A percentile compares a stretch with the other conserved stretches of the same genome.
Conservation (phyloP, 768 basidiomycete species). For the Rhodotorula graminis region DNA sequence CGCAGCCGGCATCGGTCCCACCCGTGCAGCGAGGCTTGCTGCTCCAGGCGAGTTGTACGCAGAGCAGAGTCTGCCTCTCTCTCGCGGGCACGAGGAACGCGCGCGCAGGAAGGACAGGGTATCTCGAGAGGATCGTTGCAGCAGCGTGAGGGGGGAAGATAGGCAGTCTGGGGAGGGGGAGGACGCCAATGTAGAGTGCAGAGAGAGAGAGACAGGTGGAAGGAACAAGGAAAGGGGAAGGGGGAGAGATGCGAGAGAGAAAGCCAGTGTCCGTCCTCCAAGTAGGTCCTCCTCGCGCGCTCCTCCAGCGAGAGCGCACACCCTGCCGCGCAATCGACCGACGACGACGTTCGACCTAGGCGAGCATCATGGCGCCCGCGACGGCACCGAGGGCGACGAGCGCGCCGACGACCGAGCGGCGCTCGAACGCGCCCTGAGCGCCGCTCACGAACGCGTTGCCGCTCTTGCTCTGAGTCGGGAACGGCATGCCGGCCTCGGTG, state of each 20-base stretch:
- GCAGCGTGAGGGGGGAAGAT: neutral
- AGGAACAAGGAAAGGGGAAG: neutral
- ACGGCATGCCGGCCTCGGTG: neutral
- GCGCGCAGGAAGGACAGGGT: neutral
- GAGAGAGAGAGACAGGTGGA: neutral
- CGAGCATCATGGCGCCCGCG: constrained; percentile 13
- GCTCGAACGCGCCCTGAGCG: neutral
- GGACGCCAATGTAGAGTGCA: neutral
- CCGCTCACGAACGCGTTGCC: constrained; percentile 14
- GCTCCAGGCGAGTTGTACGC: no score
- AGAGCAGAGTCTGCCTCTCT: no score
- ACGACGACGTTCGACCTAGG: neutral
- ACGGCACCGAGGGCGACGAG: neutral
- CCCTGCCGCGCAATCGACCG: no score
- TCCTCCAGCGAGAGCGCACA: neutral
- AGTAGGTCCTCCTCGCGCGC: no score
- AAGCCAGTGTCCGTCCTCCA: neutral
- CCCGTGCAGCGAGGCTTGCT: no score
- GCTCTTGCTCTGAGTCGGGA: constrained; percentile 29
- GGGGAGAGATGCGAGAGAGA: neutral
- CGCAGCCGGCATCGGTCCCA: no score
- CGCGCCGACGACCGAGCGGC: neutral
- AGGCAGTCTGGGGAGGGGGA: neutral
- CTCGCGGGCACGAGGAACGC: no score
- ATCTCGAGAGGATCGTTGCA: neutral